Conservation (phyloP, 164 flowering plant species). For the Litsea cubeba region DNA sequence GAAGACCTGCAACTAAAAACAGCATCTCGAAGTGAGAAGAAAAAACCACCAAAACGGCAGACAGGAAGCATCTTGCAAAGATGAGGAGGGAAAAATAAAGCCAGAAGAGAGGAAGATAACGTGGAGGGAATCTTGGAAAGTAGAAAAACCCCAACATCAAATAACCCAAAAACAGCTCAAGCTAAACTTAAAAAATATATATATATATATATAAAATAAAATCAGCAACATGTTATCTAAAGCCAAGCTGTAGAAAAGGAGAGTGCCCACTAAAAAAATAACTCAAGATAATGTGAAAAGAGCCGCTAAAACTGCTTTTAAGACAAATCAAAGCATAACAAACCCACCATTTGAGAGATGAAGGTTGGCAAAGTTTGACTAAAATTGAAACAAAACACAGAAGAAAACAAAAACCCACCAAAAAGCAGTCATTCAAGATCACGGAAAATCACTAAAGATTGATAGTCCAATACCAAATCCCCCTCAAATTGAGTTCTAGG, state of each 20-base stretch:
- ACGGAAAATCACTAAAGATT: too few species aligned
- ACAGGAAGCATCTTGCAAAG: conserved; percentile 51
- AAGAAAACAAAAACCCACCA: neutral
- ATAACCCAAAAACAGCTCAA: neutral
- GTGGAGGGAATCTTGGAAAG: neutral
- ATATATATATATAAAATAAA: neutral
- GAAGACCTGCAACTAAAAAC: conserved; percentile 58
- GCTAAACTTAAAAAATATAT: neutral
- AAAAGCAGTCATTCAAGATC: neutral
- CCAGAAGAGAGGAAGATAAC: neutral
- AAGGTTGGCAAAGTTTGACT: neutral
- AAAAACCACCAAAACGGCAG: conserved; percentile 48
- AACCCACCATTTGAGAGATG: neutral
- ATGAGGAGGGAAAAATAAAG: neutral
- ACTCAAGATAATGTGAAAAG: neutral
- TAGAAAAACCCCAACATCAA: neutral
- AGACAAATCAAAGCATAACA: neutral
- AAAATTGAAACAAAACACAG: neutral
- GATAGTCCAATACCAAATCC: neutral
- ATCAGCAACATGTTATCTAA: neutral
- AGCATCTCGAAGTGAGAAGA: conserved; percentile 73
- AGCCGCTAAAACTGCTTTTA: neutral
- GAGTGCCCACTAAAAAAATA: neutral
- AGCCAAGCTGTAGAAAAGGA: neutral
- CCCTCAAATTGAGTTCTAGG: neutral